Conservation (phyloP, 2,329 filamentous ascomycete genomes). For the Fusarium lateritium region DNA sequence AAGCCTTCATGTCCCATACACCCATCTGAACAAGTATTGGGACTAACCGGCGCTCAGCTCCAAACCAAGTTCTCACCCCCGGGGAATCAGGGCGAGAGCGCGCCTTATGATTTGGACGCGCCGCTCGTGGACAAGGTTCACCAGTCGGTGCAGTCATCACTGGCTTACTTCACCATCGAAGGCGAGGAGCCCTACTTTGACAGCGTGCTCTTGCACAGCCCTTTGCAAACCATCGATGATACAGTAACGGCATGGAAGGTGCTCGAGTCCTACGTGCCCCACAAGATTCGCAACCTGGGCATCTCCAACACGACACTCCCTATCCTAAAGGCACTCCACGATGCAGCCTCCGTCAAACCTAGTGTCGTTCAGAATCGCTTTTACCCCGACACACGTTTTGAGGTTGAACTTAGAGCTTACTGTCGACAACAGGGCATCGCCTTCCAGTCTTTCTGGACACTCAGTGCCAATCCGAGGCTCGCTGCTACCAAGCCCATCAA, state of each 20-base stretch:
- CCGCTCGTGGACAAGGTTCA: constrained; percentile 76
- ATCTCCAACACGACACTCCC: constrained; percentile 80
- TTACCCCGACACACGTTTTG: constrained; percentile 70
- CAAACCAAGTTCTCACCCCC: constrained; percentile 88
- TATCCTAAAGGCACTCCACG: constrained; percentile 68
- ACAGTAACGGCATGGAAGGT: constrained; percentile 76
- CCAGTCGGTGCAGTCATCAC: constrained; percentile 76
- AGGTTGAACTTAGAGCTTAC: constrained; percentile 69
- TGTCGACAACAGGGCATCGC: constrained; percentile 59
- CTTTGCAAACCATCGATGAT: constrained; percentile 59
- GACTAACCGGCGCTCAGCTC: constrained; percentile 61
- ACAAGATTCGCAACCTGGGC: constrained; percentile 75
- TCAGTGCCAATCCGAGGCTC: constrained; percentile 63
- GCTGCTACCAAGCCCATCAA: constrained; percentile 62
- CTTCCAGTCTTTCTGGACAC: constrained; percentile 70
- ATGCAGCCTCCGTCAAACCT: constrained; percentile 58
- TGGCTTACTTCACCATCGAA: constrained; percentile 71
- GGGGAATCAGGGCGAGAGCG: constrained; percentile 70
- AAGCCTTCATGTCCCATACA: constrained; percentile 44
- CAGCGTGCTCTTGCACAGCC: constrained; percentile 81
- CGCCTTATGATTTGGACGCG: constrained; percentile 73
- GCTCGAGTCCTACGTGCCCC: constrained; percentile 77
- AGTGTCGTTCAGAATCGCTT: constrained; percentile 85
- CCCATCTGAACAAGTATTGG: not conserved
- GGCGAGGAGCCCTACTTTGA: constrained; percentile 69